These are phyloP conservation scores for Monosporascus sp. DNA, from an alignment of 2,329 filamentous ascomycete species.

Conservation along the genomic window DNA sequence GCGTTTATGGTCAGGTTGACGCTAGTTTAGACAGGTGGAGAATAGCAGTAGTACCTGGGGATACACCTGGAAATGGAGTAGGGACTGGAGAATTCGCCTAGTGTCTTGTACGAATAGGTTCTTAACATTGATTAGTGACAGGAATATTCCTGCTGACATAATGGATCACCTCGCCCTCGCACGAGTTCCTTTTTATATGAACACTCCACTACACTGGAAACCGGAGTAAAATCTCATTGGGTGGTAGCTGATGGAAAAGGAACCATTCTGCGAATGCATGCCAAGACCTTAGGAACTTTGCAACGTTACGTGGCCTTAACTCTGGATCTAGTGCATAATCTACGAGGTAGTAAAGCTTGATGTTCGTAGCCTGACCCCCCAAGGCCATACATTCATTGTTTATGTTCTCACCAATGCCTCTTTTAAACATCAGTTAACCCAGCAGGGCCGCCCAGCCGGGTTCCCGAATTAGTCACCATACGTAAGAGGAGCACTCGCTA, in stretches of 20 bases:
- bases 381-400: too few species aligned
- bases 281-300: background rate
- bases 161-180: background rate
- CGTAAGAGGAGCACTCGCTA: too few species aligned
- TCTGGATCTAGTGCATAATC: background rate
- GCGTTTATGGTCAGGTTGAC: background rate
- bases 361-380: background rate
- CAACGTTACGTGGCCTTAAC: background rate
- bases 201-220: background rate
- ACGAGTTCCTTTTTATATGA: background rate
- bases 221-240: background rate
- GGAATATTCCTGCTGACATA: background rate
- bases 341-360: background rate
- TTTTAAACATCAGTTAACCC: too few species aligned
- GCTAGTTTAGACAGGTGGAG: background rate
- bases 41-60: background rate
- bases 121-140: too few species aligned
- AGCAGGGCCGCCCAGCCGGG: too few species aligned
- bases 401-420: too few species aligned
- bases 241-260: background rate
- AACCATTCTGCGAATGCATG: background rate
- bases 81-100: background rate
- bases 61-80: background rate
- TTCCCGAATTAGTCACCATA: too few species aligned
- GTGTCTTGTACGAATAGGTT: background rate